These are phyloP conservation scores for Solanum hybrid DNA, from an alignment of 305 asterid genomes.

Conservation along the genomic window DNA sequence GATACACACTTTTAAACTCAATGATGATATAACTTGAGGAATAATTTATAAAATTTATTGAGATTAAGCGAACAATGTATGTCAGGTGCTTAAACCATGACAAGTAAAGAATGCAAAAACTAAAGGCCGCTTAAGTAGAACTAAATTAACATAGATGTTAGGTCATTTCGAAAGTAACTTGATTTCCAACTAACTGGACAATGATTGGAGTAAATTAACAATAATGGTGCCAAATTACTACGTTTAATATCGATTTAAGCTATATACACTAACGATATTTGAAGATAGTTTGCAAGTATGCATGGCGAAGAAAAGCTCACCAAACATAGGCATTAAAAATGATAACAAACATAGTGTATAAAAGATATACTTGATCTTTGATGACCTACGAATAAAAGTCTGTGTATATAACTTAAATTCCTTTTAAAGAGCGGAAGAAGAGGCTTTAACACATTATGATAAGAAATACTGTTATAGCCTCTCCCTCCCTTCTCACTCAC, in stretches of 20 bases:
- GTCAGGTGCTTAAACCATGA: neutral
- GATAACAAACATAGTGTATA: neutral
- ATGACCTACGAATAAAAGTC: neutral
- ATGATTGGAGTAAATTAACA: slow-evolving; percentile 1
- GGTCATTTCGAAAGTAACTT: neutral
- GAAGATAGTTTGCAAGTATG: neutral
- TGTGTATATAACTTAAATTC: neutral
- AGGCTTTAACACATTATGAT: too few relatives aligned
- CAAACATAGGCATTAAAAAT: neutral
- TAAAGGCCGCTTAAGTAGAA: neutral
- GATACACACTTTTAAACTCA: neutral
- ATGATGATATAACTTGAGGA: neutral
- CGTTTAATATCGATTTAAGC: neutral
- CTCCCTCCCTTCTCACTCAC: neutral
- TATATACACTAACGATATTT: neutral
- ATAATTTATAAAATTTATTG: neutral
- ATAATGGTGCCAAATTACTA: neutral
- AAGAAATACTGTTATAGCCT: neutral
- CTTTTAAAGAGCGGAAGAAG: neutral
- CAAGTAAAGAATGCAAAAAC: neutral
- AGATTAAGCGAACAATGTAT: neutral
- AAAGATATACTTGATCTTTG: neutral
- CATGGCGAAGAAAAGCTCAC: neutral
- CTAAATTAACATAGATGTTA: neutral
- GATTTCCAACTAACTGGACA: slow-evolving; percentile 7